Evolutionary conservation across 306 rosid genomes (phyloP).

Genomic region (Quercus gilva): DNA sequence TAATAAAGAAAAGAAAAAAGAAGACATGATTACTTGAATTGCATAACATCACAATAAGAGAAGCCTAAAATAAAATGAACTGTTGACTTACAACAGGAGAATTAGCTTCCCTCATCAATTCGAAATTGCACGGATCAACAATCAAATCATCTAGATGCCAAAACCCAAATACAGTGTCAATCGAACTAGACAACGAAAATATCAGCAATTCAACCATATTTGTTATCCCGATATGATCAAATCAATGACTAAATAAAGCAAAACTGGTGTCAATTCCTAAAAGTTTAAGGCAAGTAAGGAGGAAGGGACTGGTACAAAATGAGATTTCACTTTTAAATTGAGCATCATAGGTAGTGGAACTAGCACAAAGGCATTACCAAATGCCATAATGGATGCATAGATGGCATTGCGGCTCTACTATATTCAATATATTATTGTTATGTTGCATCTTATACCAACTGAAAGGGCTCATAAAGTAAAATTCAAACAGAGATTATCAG

Average conservation of each 20-base stretch:
- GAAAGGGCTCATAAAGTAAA: no score
- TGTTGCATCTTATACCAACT: no score
- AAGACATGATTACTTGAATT: no score
- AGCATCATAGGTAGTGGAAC: not conserved
- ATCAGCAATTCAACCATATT: not conserved
- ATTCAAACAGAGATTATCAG: no score
- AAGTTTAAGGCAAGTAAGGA: not conserved
- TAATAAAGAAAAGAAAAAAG: no score
- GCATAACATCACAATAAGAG: conserved; percentile 2
- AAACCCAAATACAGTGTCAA: not conserved
- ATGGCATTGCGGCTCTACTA: conserved; percentile 1
- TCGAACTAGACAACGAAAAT: not conserved
- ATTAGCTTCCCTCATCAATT: conserved; percentile 92
- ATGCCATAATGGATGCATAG: not conserved
- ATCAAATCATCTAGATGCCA: conserved; percentile 71
- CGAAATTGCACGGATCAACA: conserved; percentile 94
- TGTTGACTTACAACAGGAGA: conserved; percentile 84
- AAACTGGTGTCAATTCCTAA: not conserved
- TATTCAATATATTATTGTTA: no score
- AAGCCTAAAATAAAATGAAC: conserved; percentile 12
- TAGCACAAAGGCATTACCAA: not conserved
- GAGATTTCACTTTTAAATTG: not conserved
- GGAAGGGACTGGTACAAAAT: not conserved
- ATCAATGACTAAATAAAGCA: not conserved
- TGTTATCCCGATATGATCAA: not conserved